Conservation (phyloP, 306 rosid genomes). For the Elaeagnus macrophylla region DNA sequence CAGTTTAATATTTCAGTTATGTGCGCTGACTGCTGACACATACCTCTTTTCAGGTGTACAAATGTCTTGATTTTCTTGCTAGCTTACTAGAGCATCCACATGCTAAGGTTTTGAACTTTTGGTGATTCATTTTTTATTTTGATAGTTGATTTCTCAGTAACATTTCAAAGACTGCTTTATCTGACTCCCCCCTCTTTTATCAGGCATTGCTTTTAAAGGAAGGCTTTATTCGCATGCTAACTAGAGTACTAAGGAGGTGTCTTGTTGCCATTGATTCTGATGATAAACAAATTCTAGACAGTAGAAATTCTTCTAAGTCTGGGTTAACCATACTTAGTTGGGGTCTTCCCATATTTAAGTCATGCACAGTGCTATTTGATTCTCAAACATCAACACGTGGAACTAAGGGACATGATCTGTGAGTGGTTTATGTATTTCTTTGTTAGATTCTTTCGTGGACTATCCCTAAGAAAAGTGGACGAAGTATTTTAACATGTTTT, state of each 20-base stretch:
- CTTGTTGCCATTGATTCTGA: conserved; percentile 42
- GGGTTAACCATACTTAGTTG: conserved; percentile 41
- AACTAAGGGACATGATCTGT: conserved; percentile 43
- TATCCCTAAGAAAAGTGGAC: neutral
- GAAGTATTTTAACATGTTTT: conserved; percentile 5
- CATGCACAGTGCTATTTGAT: conserved; percentile 45
- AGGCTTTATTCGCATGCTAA: conserved; percentile 48
- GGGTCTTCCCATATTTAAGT: conserved; percentile 81
- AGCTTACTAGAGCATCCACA: conserved; percentile 84
- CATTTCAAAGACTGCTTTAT: no score
- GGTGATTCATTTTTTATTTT: neutral
- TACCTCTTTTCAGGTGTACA: conserved; percentile 52
- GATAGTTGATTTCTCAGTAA: conserved; percentile 2
- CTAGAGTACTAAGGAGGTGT: conserved; percentile 53
- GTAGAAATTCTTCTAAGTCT: conserved; percentile 38
- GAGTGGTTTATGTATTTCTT: conserved; percentile 31
- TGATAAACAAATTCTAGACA: conserved; percentile 39
- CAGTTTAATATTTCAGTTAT: conserved; percentile 15
- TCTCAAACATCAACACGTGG: conserved; percentile 35
- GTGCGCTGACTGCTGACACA: neutral
- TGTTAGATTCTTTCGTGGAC: neutral
- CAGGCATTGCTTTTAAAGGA: conserved; percentile 64
- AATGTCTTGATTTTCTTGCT: conserved; percentile 86
- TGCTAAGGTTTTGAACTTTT: conserved; percentile 51
- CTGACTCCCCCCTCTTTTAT: conserved; percentile 11